Evolutionary conservation across 192 early-diverging fungal species (phyloP).

Genomic region (Entomortierella parvispora): DNA sequence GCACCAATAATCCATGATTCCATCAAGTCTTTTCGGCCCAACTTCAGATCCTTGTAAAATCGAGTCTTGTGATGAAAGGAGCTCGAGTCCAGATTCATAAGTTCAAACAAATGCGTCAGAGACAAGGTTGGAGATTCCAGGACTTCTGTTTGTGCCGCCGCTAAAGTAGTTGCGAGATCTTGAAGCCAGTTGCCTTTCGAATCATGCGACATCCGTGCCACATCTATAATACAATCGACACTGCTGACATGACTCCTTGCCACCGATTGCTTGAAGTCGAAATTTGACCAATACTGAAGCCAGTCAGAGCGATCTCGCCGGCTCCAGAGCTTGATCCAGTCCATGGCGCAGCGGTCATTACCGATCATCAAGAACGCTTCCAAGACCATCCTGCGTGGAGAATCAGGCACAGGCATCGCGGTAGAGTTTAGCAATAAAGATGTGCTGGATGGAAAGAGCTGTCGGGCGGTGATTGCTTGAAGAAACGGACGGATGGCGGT

Average conservation of each 20-base stretch:
- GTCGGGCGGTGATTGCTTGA: slow-evolving; percentile 14
- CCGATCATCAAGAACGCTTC: slow-evolving; percentile 7
- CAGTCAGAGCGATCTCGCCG: slow-evolving; percentile 27
- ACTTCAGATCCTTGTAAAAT: slow-evolving; percentile 18
- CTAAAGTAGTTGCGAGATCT: neutral
- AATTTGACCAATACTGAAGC: slow-evolving; percentile 18
- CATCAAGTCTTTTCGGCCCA: neutral
- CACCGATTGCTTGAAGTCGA: slow-evolving; percentile 20
- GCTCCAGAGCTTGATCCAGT: slow-evolving; percentile 37
- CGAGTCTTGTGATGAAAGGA: slow-evolving; percentile 9
- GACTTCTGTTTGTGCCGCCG: neutral
- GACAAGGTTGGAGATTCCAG: neutral
- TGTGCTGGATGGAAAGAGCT: slow-evolving; percentile 29
- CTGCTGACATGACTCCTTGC: neutral
- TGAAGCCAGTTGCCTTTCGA: slow-evolving; percentile 20
- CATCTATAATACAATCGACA: slow-evolving; percentile 25
- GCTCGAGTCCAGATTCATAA: slow-evolving; percentile 7
- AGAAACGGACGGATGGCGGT: slow-evolving; percentile 22
- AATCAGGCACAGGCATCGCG: neutral
- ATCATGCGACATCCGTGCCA: slow-evolving; percentile 9
- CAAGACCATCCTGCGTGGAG: slow-evolving; percentile 14
- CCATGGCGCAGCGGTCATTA: slow-evolving; percentile 18
- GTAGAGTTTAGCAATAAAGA: slow-evolving; percentile 5
- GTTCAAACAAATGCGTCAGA: slow-evolving; percentile 8
- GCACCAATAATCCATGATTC: slow-evolving; percentile 20